These are phyloP conservation scores for Fomitopsis pulvina DNA, from an alignment of 768 basidiomycete species.

Conservation along the genomic window DNA sequence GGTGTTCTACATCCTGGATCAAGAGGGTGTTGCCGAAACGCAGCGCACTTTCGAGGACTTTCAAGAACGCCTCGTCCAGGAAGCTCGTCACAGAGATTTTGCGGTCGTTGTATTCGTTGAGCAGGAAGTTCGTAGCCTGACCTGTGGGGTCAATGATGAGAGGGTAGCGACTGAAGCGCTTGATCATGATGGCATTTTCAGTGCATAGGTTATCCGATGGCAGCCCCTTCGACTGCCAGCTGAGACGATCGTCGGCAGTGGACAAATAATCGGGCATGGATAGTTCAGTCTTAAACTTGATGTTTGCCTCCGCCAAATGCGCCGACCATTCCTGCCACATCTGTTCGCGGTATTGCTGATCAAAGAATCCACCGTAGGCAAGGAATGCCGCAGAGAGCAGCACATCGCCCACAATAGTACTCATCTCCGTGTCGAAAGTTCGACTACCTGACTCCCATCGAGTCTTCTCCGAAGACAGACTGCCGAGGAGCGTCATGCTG, in stretches of 20 bases:
- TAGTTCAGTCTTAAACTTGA: conserved; percentile 89
- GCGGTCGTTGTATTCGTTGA: conserved; percentile 91
- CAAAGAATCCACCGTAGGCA: conserved; percentile 97
- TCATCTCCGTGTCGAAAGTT: conserved; percentile 97
- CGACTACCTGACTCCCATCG: conserved; percentile 95
- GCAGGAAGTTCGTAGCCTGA: conserved; percentile 89
- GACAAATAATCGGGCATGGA: conserved; percentile 94
- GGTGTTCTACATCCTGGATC: conserved; percentile 96
- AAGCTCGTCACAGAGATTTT: conserved; percentile 99
- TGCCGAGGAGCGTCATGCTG: conserved; percentile 91
- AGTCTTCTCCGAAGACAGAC: conserved; percentile 87
- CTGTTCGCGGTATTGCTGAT: conserved; percentile 93
- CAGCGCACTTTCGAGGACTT: conserved; percentile 96
- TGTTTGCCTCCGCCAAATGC: conserved; percentile 82
- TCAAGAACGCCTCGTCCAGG: conserved; percentile 97
- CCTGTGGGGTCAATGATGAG: conserved; percentile 98
- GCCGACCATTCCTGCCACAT: conserved; percentile 96
- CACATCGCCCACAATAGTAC: conserved; percentile 96
- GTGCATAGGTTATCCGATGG: conserved; percentile 94
- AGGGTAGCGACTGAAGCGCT: conserved; percentile 95
- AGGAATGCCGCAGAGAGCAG: conserved; percentile 93
- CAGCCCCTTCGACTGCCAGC: conserved; percentile 94
- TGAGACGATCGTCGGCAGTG: conserved; percentile 91
- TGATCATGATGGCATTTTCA: conserved; percentile 99
- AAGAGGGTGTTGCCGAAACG: conserved; percentile 97